A percentile compares a stretch with the other conserved stretches of the same genome.
These are phyloP conservation scores for Trifolium subterraneum DNA, from an alignment of 306 rosid species.

Conservation along the genomic window DNA sequence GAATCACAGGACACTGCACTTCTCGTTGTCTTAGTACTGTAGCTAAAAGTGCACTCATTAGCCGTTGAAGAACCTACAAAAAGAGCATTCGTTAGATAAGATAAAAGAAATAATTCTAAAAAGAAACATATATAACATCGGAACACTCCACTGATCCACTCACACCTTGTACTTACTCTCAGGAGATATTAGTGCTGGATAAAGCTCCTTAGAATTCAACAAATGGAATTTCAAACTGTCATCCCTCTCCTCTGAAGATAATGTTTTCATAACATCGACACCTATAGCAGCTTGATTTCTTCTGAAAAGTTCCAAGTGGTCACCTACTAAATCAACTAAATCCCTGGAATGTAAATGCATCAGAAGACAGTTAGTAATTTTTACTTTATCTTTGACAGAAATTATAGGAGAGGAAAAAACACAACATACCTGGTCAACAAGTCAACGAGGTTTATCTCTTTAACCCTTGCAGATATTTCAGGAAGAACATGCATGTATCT, in stretches of 20 bases:
- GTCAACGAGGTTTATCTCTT: conserved; percentile 87
- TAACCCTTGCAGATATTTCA: conserved; percentile 78
- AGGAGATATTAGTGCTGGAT: conserved; percentile 94
- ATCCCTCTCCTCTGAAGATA: conserved; percentile 96
- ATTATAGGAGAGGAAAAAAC: conserved; percentile 35
- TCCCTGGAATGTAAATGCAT: conserved; percentile 73
- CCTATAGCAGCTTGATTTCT: conserved; percentile 93
- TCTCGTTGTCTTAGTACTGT: conserved; percentile 78
- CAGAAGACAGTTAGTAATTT: conserved; percentile 16
- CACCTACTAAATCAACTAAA: conserved; percentile 78
- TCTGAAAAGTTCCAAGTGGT: conserved; percentile 93
- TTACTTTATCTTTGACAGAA: conserved; percentile 32
- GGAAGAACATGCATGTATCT: conserved; percentile 75
- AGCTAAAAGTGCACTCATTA: conserved; percentile 86
- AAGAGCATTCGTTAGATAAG: conserved; percentile 45
- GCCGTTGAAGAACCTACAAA: conserved; percentile 79
- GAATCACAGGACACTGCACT: conserved; percentile 85
- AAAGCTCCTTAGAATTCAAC: conserved; percentile 89
- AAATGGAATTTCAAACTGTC: conserved; percentile 89
- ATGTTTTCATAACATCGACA: conserved; percentile 82
- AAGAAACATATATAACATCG: conserved; percentile 42
- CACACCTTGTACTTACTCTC: conserved; percentile 99
- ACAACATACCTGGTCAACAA: conserved; percentile 78
- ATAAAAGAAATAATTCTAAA: conserved; percentile 41
- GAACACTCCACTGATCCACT: conserved; percentile 89